Base-by-base conservation (phyloP, 1,284 basidiomycete genomes). In the Sporisorium sorghi region DNA sequence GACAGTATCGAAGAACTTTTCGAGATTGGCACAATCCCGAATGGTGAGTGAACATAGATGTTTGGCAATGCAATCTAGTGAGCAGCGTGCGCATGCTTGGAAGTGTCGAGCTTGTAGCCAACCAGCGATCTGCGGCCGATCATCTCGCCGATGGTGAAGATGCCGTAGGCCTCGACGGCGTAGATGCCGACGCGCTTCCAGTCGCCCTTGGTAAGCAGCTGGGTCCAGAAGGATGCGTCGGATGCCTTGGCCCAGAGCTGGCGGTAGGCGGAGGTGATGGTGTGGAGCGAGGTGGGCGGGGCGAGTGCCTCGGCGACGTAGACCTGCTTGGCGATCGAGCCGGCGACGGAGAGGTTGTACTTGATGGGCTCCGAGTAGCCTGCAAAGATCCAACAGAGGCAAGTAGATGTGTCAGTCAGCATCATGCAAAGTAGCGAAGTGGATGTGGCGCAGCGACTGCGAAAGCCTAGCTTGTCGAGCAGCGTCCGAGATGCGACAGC, bases 291-390 rank as follows among this genome's bases (percentile, higher is more conserved):
- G 15, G 88, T 88, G 23, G 95, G 96, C 17, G 93, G 93, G 51
- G 91, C 89, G 57, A 98, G 89, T 67, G 90, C 89, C 87, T 98
- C 96, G 49, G 91, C 90, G 74, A 92, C 86, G 87, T 97, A 98
- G 67, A 98, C 89, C 84, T 96, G 93, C 87, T 95, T 94, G 77
- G 90, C 86, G 76, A 98, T 84, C 82, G 95, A 93, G 66, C 91
- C 90, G 51, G 90, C 88, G 62, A 97, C 93, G 64, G 92, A 87
- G 58, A 78, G 61, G 68, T 77, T 76, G 75, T 79, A 81, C 66
- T 79, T 66, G 63, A 77, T 60, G 30, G 77, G 73, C 49, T 81
- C 79, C 9, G 78, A 61, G 58, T 75, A 72, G 52, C 73, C 69
- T 76, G 37, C 10, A 8, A 19, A 21, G 30, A 46, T 21, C 21